Evolutionary conservation across 2,329 filamentous ascomycete genomes (phyloP), one percentile per base, ranked within the genome.

Genomic region (Verticillium tricorpus): DNA sequence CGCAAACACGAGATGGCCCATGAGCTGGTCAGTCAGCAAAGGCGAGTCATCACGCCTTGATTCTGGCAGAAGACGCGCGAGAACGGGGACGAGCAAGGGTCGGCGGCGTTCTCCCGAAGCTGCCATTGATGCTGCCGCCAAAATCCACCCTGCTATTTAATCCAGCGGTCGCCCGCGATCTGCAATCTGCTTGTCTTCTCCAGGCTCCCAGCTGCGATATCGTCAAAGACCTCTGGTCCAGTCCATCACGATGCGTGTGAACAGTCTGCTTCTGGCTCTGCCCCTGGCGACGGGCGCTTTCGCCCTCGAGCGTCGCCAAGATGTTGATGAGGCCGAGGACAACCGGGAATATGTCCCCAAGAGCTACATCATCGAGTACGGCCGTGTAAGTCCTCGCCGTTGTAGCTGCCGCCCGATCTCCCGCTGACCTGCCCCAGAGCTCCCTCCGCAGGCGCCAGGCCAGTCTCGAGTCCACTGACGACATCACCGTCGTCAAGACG

Each of bases 321-420:
- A 54, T 14, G 57, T 31, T 17, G 61, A 59, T 37, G 59, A 59
- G 22, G 63, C 55, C 2, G 63, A 60, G 2, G 40, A 54, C 39
- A 19, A 19, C 19, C 35, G 56, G 4, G 54, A 34, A 15, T 60
- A 34, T 14, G 56, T 60, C 7, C 22, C 64, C 2, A 61, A 55
- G 8, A 59, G 56, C 31, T 66, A 61, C 57, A 64, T 66, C 8
- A 39, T 66, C 31, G 64, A 66, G 45, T 66, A 59, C 12, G 37
- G 59, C 0, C 14, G 25, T 14, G 64, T 65, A 35, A 56, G 31
- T 56, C 9, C 5, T 17, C 5, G 19, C 28, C 19, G 12, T 34
- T 31, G 15, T 7, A 7, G 14, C 22, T 14, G 12, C 28, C 28
- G 25, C 3, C 19, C 8, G 28, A 34, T 5, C 54, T 14, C 5